Percentiles rank a stretch among this genome's conserved stretches.
phyloP scores from a whole-genome alignment of 352 stramenopile species.

The Pythium folliculosum region DNA sequence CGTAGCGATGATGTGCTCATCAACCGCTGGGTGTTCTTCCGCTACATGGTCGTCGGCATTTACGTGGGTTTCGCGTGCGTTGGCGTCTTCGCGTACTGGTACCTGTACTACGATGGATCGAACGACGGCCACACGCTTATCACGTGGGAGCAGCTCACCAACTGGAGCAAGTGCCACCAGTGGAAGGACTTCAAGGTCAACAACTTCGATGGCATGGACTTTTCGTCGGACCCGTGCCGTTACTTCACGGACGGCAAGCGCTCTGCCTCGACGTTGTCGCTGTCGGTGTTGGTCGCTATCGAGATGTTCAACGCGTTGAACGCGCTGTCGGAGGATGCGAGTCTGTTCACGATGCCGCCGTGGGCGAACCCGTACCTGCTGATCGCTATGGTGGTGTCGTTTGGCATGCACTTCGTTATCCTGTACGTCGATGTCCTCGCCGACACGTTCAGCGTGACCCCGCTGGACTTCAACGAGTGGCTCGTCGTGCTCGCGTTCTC shows the following conservation, averaged over 20 bases:
- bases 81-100: constrained; percentile 94
- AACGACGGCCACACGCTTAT: constrained; percentile 92
- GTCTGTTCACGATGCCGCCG: constrained; percentile 91
- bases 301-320: constrained; percentile 97
- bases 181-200: constrained; percentile 93
- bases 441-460: constrained; percentile 93
- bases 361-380: constrained; percentile 95
- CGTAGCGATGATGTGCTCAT: constrained; percentile 97
- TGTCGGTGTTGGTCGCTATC: constrained; percentile 93
- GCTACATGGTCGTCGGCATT: constrained; percentile 97
- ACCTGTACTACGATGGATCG: constrained; percentile 90
- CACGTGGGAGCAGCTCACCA: constrained; percentile 87
- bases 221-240: constrained; percentile 88
- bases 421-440: constrained; percentile 93
- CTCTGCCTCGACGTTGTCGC: constrained; percentile 91
- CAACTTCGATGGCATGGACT: constrained; percentile 90
- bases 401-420: constrained; percentile 94
- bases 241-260: constrained; percentile 94
- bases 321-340: constrained; percentile 92
- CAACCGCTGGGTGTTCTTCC: constrained; percentile 97
- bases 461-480: constrained; percentile 92
- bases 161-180: constrained; percentile 90
- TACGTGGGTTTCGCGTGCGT: constrained; percentile 93
- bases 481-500: constrained; percentile 92
- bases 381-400: constrained; percentile 92